Conservation (phyloP, 2,329 filamentous ascomycete genomes). For the Microcyclospora pomicola region DNA sequence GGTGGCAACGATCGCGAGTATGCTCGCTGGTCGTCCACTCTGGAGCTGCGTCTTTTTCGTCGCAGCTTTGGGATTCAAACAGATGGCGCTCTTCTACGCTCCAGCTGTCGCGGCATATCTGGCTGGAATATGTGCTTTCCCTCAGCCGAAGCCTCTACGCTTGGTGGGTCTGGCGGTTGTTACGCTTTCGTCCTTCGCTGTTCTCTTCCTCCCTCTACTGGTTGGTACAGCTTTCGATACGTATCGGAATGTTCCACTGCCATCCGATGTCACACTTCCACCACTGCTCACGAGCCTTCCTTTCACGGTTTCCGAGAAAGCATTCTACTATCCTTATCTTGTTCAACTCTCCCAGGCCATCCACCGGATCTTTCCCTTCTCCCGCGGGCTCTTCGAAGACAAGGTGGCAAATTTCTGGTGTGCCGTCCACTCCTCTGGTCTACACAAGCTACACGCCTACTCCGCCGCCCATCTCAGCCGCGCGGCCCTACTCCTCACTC, state of each 20-base stretch:
- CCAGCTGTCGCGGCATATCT: conserved; percentile 86
- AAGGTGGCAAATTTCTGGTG: conserved; percentile 99
- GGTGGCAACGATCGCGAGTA: conserved; percentile 73
- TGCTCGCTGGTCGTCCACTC: conserved; percentile 68
- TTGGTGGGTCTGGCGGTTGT: conserved; percentile 62
- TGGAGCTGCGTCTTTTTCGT: conserved; percentile 95
- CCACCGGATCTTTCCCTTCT: conserved; percentile 90
- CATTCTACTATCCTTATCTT: conserved; percentile 59
- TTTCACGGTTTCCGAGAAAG: conserved; percentile 43
- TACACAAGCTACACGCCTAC: conserved; percentile 73
- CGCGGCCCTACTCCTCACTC: conserved; percentile 59
- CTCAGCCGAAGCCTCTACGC: conserved; percentile 51
- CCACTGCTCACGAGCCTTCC: conserved; percentile 53
- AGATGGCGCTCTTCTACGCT: conserved; percentile 97
- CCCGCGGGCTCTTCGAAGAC: conserved; percentile 92
- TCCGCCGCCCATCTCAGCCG: conserved; percentile 59
- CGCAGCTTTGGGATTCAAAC: conserved; percentile 87
- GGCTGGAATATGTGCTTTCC: conserved; percentile 71
- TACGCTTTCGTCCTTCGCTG: conserved; percentile 58
- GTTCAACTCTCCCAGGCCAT: conserved; percentile 72
- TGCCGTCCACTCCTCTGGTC: conserved; percentile 56
- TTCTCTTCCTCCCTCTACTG: conserved; percentile 64
- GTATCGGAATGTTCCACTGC: conserved; percentile 48
- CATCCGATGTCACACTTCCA: conserved; percentile 31
- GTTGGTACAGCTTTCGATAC: conserved; percentile 56